Percentiles rank a stretch among this genome's conserved stretches.
phyloP scores from a whole-genome alignment of 768 basidiomycete genomes.

The Calocybe cyanea region DNA sequence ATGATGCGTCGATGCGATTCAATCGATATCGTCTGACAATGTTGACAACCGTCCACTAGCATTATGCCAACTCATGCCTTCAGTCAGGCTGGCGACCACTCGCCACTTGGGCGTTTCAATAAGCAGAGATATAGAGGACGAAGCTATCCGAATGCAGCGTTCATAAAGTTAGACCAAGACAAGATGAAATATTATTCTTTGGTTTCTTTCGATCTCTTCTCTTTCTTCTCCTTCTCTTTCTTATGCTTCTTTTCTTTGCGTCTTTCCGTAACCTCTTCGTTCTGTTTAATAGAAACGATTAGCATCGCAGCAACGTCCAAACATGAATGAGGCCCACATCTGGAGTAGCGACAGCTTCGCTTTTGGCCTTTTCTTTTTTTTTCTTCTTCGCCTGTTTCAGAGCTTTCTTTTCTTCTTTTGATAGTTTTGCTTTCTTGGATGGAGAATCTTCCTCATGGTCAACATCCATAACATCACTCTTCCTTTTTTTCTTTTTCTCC shows the following conservation, averaged over 20 bases:
- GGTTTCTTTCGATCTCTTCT: slow-evolving; percentile 27
- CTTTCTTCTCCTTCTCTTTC: slow-evolving; percentile 34
- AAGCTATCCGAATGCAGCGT: too few relatives aligned
- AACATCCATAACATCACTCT: slow-evolving; percentile 63
- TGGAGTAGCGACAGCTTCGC: slow-evolving; percentile 38
- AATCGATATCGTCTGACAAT: too few relatives aligned
- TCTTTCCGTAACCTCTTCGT: slow-evolving; percentile 30
- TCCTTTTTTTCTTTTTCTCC: slow-evolving; percentile 67
- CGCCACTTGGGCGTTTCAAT: too few relatives aligned
- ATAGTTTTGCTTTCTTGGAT: slow-evolving; percentile 69
- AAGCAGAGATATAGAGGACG: too few relatives aligned
- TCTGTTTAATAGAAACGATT: slow-evolving; percentile 10
- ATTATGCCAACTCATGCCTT: too few relatives aligned
- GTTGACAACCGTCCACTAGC: too few relatives aligned
- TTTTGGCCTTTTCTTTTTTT: slow-evolving; percentile 61
- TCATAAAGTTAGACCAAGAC: slow-evolving; percentile 12
- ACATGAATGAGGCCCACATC: slow-evolving; percentile 29
- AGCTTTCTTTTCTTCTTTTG: slow-evolving; percentile 85
- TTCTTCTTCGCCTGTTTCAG: slow-evolving; percentile 55
- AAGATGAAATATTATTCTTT: slow-evolving; percentile 24
- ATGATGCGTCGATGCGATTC: too few relatives aligned
- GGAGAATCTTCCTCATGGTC: slow-evolving; percentile 50
- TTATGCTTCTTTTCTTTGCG: slow-evolving; percentile 58
- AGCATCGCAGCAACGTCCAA: background rate
- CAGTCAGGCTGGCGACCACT: too few relatives aligned